Percentiles rank a stretch among this genome's conserved stretches.
Evolutionary conservation across 164 flowering plant genomes (phyloP).

Genomic region (Vitis vinifera): DNA sequence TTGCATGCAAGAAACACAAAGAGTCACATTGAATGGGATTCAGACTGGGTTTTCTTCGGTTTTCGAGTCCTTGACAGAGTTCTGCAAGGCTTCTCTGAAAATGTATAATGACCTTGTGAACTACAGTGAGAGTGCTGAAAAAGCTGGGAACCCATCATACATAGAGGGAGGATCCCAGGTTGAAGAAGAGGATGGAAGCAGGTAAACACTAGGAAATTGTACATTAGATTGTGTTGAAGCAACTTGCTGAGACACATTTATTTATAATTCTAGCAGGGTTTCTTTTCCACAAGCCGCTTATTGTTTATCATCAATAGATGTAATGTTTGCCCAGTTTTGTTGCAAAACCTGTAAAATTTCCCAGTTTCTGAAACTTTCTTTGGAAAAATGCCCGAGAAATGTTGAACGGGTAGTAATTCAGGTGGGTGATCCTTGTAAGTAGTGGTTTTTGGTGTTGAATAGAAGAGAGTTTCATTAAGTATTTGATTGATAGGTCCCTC

Average conservation of each 20-base stretch:
- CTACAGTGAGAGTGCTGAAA: slow-evolving; percentile 37
- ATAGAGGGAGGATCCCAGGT: slow-evolving; percentile 30
- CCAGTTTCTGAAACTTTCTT: not conserved
- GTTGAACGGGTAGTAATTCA: not conserved
- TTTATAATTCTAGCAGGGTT: not conserved
- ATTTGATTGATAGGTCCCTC: not conserved
- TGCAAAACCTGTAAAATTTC: slow-evolving; percentile 10
- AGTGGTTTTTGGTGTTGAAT: not conserved
- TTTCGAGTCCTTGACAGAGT: slow-evolving; percentile 68
- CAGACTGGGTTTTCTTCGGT: slow-evolving; percentile 68
- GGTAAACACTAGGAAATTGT: slow-evolving; percentile 21
- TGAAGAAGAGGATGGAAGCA: slow-evolving; percentile 22
- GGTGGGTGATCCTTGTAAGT: slow-evolving; percentile 18
- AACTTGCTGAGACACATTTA: slow-evolving; percentile 65
- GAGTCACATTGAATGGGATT: slow-evolving; percentile 63
- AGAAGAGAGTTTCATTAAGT: slow-evolving; percentile 4
- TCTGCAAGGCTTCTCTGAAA: slow-evolving; percentile 63
- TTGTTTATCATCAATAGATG: slow-evolving; percentile 7
- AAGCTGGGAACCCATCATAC: slow-evolving; percentile 30
- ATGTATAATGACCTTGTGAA: slow-evolving; percentile 65
- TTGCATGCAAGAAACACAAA: slow-evolving; percentile 74
- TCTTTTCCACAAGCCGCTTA: not conserved
- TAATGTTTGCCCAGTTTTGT: slow-evolving; percentile 15
- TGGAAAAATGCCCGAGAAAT: not conserved
- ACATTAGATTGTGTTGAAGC: slow-evolving; percentile 56